Evolutionary conservation across 306 rosid species (phyloP).

Genomic region (Trichosanthes cucumerina): DNA sequence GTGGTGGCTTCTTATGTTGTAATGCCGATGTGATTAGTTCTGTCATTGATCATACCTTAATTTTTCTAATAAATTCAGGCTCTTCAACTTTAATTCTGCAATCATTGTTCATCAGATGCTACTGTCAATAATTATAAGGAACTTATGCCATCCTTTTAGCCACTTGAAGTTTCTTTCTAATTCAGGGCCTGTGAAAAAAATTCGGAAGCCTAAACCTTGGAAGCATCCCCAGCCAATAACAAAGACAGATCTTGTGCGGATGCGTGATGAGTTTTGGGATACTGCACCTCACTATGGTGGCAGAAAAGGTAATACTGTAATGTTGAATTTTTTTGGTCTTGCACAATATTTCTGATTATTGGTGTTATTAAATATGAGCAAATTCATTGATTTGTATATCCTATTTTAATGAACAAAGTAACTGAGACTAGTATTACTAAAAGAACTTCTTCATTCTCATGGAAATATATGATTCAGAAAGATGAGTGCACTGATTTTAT

Average conservation of each 20-base stretch:
- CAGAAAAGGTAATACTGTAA: conserved; percentile 52
- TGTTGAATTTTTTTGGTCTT: background rate
- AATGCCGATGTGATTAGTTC: background rate
- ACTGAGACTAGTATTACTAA: background rate
- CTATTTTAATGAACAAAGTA: background rate
- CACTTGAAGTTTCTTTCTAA: conserved; percentile 2
- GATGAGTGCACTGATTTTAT: background rate
- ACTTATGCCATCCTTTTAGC: background rate
- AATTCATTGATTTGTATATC: background rate
- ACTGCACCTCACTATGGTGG: conserved; percentile 99
- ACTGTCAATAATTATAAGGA: background rate
- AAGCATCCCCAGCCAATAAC: conserved; percentile 96
- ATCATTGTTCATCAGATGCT: background rate
- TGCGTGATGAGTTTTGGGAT: conserved; percentile 99
- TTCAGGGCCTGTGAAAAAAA: conserved; percentile 62
- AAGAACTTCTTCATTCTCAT: background rate
- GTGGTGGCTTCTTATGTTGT: background rate
- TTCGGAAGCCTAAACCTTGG: conserved; percentile 97
- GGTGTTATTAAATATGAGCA: background rate
- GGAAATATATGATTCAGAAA: background rate
- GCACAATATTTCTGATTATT: background rate
- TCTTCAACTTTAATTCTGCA: background rate
- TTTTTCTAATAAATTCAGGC: background rate
- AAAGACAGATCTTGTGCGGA: conserved; percentile 68
- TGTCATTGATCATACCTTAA: background rate